These are phyloP conservation scores for Geotrichum siamense DNA, from an alignment of 1,139 yeast species.

Conservation along the genomic window DNA sequence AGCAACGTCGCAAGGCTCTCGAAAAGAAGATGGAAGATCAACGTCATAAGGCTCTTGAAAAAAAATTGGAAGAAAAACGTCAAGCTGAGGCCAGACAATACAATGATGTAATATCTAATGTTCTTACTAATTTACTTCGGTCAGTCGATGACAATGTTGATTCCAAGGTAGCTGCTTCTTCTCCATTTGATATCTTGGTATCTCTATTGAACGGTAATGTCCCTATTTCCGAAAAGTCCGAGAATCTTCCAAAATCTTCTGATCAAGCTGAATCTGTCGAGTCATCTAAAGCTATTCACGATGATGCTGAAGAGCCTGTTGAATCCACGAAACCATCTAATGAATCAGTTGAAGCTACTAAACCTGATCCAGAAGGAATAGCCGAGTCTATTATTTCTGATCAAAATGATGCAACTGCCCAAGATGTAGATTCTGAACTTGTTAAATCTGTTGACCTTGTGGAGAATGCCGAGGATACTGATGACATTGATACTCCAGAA, in stretches of 20 bases:
- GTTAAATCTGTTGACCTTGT: background rate
- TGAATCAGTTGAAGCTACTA: background rate
- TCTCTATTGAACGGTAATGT: slow-evolving; percentile 1
- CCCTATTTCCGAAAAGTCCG: background rate
- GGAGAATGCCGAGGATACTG: too few species aligned
- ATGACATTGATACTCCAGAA: too few species aligned
- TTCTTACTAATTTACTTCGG: background rate
- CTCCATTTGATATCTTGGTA: slow-evolving; percentile 4
- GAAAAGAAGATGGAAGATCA: background rate
- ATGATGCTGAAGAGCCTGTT: background rate
- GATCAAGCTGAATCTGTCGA: background rate
- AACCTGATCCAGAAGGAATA: background rate
- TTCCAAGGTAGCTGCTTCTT: background rate
- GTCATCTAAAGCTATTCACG: too few species aligned
- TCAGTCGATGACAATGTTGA: background rate
- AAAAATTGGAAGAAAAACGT: background rate
- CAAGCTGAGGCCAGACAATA: slow-evolving; percentile 3
- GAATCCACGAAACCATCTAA: background rate
- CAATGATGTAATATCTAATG: background rate
- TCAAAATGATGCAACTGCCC: too few species aligned
- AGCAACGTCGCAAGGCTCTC: slow-evolving; percentile 5
- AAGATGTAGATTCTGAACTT: background rate
- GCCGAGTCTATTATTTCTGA: background rate
- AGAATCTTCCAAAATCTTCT: background rate
- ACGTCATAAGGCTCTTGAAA: background rate